Evolutionary conservation across 352 stramenopile species (phyloP), one percentile per base, ranked within the genome.

Genomic region (Phytophthora citrophthora): DNA sequence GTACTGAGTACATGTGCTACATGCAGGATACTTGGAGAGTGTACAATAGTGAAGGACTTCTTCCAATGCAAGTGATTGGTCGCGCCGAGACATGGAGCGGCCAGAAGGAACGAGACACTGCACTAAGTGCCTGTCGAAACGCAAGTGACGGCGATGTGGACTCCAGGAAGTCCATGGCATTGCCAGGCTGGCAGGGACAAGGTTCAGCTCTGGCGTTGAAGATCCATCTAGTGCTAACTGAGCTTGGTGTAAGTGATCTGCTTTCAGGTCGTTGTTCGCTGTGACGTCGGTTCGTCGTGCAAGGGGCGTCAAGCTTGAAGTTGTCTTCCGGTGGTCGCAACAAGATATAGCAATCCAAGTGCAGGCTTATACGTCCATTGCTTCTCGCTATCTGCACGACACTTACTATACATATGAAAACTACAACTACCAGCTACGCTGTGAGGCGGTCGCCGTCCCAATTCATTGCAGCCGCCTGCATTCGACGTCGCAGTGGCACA

Each of bases 321-420:
- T 63, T 63, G 55, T 11, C 11, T 66, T 54, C 34, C 43, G 58
- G 58, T 66, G 58, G 50, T 66, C 48, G 46, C 18, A 29, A 24
- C 41, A 31, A 49, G 15, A 16, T 13, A 52, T 36, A 61, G 29
- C 40, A 52, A 61, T 44, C 13, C 36, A 23, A 12, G n/a, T n/a
- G n/a, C n/a, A n/a, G n/a, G n/a, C n/a, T n/a, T n/a, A n/a, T 36
- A 50, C 24, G 36, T 36, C 44, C 24, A 36, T 18, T 34, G 18
- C 44, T 50, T 50, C 4, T 20, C 24, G 13, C 43, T 34, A 20
- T 11, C 38, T 44, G 9, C 29, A 34, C 29, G 7, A 13, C 36
- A 41, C 13, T 18, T 41, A 41, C 13, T 41, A 41, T 18, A 41
- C 36, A 20, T 20, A 20, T 20, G 20, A 20, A 20, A 20, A 29